These are phyloP conservation scores for Daphne laureola DNA, from an alignment of 441 rosid genomes.

Conservation along the genomic window DNA sequence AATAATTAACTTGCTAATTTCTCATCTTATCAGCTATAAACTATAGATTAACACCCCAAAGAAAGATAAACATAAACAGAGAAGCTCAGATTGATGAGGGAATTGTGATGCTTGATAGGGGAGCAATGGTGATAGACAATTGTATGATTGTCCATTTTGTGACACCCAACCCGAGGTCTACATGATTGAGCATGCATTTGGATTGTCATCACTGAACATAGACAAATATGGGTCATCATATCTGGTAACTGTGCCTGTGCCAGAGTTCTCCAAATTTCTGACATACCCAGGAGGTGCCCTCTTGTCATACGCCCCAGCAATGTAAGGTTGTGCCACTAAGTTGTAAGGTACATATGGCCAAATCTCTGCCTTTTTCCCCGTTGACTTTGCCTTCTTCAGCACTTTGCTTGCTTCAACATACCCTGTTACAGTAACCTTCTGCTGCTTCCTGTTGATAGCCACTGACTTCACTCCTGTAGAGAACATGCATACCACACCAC, in stretches of 20 bases:
- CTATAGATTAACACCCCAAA: not conserved
- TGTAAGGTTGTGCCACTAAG: slow-evolving; percentile 79
- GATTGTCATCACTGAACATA: slow-evolving; percentile 90
- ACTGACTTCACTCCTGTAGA: slow-evolving; percentile 70
- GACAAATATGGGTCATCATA: slow-evolving; percentile 58
- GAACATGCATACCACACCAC: not conserved
- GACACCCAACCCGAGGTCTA: slow-evolving; percentile 11
- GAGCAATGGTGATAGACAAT: not conserved
- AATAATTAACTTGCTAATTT: slow-evolving; percentile 3
- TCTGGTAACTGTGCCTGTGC: slow-evolving; percentile 29
- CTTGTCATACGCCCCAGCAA: slow-evolving; percentile 73
- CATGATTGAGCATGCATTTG: slow-evolving; percentile 89
- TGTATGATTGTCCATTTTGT: no score
- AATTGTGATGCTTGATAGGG: no score
- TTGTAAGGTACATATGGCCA: slow-evolving; percentile 94
- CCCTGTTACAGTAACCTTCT: slow-evolving; percentile 81
- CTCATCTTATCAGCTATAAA: slow-evolving; percentile 4
- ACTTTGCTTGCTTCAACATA: slow-evolving; percentile 69
- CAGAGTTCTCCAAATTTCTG: slow-evolving; percentile 46
- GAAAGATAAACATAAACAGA: not conserved
- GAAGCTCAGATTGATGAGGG: not conserved
- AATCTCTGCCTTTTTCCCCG: slow-evolving; percentile 86
- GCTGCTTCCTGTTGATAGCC: slow-evolving; percentile 83
- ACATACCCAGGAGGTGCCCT: slow-evolving; percentile 90
- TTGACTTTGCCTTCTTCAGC: slow-evolving; percentile 72